Conservation (phyloP, 2,329 filamentous ascomycete genomes). For the Neonectria sp. region DNA sequence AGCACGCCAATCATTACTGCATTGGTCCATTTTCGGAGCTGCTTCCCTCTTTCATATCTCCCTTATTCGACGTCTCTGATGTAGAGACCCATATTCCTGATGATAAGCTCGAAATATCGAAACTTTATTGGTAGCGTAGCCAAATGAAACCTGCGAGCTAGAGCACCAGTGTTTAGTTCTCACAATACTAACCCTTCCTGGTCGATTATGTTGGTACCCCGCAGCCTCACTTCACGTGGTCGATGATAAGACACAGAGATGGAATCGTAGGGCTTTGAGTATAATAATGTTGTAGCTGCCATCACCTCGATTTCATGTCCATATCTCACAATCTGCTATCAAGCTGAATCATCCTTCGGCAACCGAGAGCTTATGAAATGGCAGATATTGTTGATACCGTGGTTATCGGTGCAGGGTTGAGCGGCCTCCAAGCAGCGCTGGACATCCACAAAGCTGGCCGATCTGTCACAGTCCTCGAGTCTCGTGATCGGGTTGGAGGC, state of each 20-base stretch:
- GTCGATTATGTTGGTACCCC: not conserved
- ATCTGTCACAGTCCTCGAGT: slow-evolving; percentile 20
- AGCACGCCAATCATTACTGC: too few species aligned
- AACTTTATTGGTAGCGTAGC: not conserved
- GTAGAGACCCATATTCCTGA: not conserved
- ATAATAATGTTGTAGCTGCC: not conserved
- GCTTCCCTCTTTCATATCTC: not conserved
- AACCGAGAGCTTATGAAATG: not conserved
- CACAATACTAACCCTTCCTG: not conserved
- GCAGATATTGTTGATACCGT: slow-evolving; percentile 7
- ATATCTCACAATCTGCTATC: not conserved
- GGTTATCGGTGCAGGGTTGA: slow-evolving; percentile 3
- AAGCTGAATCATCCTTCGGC: too few species aligned
- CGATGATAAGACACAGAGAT: too few species aligned
- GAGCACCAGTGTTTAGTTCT: not conserved
- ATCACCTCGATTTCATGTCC: not conserved
- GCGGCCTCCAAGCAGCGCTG: slow-evolving; percentile 28
- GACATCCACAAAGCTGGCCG: slow-evolving; percentile 19
- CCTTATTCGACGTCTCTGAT: not conserved
- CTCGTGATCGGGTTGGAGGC: slow-evolving; percentile 23
- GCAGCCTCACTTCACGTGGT: not conserved
- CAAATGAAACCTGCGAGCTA: not conserved
- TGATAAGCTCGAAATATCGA: not conserved
- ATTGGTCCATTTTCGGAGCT: not conserved
- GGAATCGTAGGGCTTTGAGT: not conserved